Evolutionary conservation across 139 green algal genomes (phyloP).

Genomic region (Mychonastes homosphaera): DNA sequence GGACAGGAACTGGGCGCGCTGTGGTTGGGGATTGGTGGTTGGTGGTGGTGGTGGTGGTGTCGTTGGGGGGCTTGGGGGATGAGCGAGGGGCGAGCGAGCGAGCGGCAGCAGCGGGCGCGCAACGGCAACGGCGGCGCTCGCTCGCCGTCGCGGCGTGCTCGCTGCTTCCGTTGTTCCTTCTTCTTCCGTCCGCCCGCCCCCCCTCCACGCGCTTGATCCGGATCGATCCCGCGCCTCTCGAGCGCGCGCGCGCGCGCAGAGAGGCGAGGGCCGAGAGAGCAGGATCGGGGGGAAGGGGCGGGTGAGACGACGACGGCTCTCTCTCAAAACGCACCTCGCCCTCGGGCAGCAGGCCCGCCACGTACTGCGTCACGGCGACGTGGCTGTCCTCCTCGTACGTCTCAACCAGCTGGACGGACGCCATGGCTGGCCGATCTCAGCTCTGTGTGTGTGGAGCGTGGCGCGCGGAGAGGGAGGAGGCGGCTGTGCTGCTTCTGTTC

Average conservation of each 20-base stretch:
- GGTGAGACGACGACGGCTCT: no score
- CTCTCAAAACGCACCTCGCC: slow-evolving; percentile 11
- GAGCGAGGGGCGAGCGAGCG: slow-evolving; percentile 10
- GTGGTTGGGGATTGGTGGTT: no score
- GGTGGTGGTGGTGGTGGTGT: no score
- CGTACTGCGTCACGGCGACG: slow-evolving; percentile 9
- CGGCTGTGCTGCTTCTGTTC: no score
- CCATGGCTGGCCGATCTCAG: slow-evolving; percentile 2
- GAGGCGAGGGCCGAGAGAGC: background rate
- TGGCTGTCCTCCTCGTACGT: slow-evolving; percentile 17
- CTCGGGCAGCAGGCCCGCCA: slow-evolving; percentile 12
- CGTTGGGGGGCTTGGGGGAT: no score
- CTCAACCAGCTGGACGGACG: slow-evolving; percentile 11
- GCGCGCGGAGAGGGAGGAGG: no score
- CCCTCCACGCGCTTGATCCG: background rate
- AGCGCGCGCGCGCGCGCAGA: background rate
- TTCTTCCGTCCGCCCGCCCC: background rate
- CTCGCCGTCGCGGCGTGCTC: background rate
- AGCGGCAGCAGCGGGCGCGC: background rate
- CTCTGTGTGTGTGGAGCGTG: no score
- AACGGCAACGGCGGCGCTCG: background rate
- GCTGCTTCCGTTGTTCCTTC: background rate
- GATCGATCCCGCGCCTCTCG: background rate
- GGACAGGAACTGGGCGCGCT: slow-evolving; percentile 7
- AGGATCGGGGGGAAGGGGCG: no score